Conservation (phyloP, 176 grass and related monocot species). For the Eleusine indica region DNA sequence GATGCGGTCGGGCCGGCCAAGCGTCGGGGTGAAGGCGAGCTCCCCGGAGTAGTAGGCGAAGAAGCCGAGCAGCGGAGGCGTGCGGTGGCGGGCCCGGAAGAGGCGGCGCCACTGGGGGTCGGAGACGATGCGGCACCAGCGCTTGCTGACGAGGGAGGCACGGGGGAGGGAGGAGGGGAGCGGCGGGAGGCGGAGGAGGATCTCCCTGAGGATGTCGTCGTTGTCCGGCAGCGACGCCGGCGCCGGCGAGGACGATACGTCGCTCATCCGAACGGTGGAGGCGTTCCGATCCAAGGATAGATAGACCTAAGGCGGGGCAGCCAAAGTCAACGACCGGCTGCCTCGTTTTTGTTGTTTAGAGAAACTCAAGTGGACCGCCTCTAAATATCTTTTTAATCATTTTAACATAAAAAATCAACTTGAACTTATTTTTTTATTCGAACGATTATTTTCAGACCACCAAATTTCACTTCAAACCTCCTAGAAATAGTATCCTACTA, state of each 20-base stretch:
- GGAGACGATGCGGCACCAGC: background rate
- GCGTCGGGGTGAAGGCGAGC: too few species aligned
- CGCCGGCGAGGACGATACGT: background rate
- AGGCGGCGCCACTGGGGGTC: background rate
- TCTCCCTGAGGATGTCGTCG: background rate
- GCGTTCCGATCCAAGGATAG: background rate
- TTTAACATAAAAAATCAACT: too few species aligned
- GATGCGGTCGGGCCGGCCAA: too few species aligned
- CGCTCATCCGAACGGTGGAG: background rate
- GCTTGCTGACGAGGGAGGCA: background rate
- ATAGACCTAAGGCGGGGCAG: background rate
- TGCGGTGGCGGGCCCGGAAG: background rate
- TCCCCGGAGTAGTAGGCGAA: background rate
- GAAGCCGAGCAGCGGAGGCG: background rate
- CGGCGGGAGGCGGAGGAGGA: background rate
- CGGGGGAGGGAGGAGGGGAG: slow-evolving; percentile 1
- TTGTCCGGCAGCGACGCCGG: background rate
- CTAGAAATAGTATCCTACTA: too few species aligned
- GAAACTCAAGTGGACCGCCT: too few species aligned
- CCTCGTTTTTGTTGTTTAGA: too few species aligned
- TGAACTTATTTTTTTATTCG: too few species aligned
- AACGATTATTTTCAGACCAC: too few species aligned
- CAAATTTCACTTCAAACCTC: too few species aligned
- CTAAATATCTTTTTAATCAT: too few species aligned
- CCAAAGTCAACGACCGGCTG: background rate